Conservation (phyloP, 73 alveolate species). For the Breviolum minutum region DNA sequence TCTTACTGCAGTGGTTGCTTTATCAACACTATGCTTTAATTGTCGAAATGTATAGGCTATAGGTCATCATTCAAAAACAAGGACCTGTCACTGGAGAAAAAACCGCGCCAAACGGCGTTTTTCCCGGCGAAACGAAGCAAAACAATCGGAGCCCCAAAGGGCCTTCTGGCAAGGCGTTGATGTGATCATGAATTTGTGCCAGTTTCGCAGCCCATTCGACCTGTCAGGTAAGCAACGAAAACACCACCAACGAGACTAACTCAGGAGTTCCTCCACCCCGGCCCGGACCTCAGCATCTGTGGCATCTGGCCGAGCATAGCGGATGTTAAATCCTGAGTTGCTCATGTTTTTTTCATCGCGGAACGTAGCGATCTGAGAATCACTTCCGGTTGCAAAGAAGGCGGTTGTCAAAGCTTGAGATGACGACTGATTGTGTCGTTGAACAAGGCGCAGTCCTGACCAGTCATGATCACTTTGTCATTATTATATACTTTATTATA, state of each 20-base stretch:
- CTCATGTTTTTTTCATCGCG: too few relatives aligned
- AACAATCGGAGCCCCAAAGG: background rate
- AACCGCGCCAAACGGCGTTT: background rate
- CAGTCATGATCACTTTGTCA: background rate
- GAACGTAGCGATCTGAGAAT: too few relatives aligned
- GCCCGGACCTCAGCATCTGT: conserved; percentile 86
- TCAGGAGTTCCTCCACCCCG: background rate
- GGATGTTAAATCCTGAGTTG: conserved; percentile 80
- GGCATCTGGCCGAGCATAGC: conserved; percentile 83
- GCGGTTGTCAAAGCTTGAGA: background rate
- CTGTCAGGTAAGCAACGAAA: background rate
- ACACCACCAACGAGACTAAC: background rate
- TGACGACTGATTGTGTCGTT: conserved; percentile 28
- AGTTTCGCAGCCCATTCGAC: conserved; percentile 80
- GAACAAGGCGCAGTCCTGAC: conserved; percentile 72
- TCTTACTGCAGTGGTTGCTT: too few relatives aligned
- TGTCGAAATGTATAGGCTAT: too few relatives aligned
- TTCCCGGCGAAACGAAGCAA: background rate
- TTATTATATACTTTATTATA: too few relatives aligned
- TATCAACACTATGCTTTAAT: too few relatives aligned
- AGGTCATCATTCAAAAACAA: background rate
- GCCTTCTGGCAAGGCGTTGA: conserved; percentile 81
- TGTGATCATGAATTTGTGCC: conserved; percentile 85
- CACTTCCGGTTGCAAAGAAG: too few relatives aligned
- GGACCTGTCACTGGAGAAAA: background rate